Conservation (phyloP, 495 filamentous ascomycete genomes). For the Neurospora sp. region DNA sequence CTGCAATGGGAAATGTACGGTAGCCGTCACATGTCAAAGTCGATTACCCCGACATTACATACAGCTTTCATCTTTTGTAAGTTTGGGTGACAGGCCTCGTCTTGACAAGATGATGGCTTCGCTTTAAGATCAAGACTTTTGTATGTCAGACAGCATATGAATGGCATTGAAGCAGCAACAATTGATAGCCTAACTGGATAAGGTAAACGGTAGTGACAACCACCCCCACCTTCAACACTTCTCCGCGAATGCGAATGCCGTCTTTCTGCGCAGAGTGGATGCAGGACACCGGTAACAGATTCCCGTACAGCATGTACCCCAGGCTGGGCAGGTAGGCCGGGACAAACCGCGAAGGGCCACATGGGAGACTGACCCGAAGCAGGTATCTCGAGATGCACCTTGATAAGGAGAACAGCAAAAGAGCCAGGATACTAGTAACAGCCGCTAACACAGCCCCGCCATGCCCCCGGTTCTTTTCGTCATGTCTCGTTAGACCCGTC, state of each 20-base stretch:
- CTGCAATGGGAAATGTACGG: not conserved
- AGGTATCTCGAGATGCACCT: not conserved
- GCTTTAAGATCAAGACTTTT: not conserved
- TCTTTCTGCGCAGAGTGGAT: not conserved
- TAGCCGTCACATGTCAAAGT: not conserved
- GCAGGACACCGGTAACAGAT: not conserved
- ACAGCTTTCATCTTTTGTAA: not conserved
- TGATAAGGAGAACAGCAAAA: not conserved
- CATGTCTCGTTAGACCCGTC: not conserved
- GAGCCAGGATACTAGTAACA: not conserved
- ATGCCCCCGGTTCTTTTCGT: slow-evolving; percentile 1
- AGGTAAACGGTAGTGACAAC: not conserved
- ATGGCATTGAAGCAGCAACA: not conserved
- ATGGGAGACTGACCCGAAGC: not conserved
- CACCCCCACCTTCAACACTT: not conserved
- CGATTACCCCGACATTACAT: not conserved
- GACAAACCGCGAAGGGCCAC: not conserved
- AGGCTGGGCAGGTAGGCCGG: not conserved
- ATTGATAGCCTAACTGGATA: not conserved
- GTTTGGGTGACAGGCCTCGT: not conserved
- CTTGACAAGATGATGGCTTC: not conserved
- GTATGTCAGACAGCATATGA: not conserved
- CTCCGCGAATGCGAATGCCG: not conserved
- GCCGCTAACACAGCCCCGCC: not conserved
- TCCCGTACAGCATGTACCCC: not conserved